Percentiles rank a stretch among this genome's conserved stretches.
Evolutionary conservation across 2,329 filamentous ascomycete genomes (phyloP).

Genomic region (Scedosporium aurantiacum): DNA sequence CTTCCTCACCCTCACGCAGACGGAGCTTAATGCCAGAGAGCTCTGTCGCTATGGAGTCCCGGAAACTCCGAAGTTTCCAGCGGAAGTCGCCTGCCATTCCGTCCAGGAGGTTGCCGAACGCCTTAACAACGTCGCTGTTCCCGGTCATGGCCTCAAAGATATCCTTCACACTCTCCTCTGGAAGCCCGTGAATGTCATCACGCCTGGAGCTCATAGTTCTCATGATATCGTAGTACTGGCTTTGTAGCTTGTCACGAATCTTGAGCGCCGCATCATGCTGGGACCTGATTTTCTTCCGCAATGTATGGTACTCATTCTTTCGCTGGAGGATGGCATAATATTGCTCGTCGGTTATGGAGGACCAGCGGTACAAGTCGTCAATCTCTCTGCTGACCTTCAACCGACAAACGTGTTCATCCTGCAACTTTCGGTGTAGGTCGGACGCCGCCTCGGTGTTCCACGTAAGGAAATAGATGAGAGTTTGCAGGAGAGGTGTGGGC

Average conservation of each 20-base stretch:
- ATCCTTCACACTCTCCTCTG: not conserved
- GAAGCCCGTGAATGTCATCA: not conserved
- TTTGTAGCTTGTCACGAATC: not conserved
- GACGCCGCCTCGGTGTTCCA: no score
- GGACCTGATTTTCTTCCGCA: not conserved
- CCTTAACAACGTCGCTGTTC: no score
- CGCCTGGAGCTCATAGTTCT: no score
- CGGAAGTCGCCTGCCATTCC: no score
- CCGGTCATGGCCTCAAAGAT: no score
- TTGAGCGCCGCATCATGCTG: not conserved
- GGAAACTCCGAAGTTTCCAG: no score
- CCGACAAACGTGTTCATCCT: not conserved
- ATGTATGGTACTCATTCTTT: not conserved
- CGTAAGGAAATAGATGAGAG: not conserved
- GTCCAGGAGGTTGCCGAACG: no score
- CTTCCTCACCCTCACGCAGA: no score
- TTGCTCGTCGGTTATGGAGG: not conserved
- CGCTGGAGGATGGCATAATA: not conserved
- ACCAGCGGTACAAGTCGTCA: not conserved
- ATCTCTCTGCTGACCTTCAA: not conserved
- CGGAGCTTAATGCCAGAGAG: no score
- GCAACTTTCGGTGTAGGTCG: not conserved
- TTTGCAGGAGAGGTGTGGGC: not conserved
- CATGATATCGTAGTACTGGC: not conserved
- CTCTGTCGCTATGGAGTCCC: no score